phyloP scores from a whole-genome alignment of 192 early-diverging fungal species.

The Thamnidium elegans region DNA sequence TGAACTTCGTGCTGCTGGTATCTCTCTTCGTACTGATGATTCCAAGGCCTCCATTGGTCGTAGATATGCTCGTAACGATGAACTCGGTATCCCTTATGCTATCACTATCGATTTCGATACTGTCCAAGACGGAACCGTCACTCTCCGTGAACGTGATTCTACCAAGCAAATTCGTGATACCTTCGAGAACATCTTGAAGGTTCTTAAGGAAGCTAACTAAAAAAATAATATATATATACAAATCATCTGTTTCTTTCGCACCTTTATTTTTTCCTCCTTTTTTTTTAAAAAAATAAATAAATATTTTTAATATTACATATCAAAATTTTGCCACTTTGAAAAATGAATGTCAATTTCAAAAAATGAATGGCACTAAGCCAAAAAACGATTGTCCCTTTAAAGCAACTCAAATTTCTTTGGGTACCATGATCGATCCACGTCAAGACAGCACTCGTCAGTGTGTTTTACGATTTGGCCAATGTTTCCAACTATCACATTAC shows the following conservation, averaged over 20 bases:
- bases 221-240: too few relatives aligned
- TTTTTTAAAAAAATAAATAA: not conserved
- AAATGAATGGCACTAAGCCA: too few relatives aligned
- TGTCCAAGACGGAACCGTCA: constrained; percentile 89
- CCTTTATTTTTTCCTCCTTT: not conserved
- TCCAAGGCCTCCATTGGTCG: constrained; percentile 87
- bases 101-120: constrained; percentile 99
- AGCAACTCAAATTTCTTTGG: too few relatives aligned
- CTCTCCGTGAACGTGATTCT: constrained; percentile 94
- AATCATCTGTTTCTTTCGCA: not conserved
- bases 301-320: not conserved
- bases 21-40: constrained; percentile 87
- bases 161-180: constrained; percentile 90
- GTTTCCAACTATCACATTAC: too few relatives aligned
- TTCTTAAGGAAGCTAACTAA: constrained; percentile 46
- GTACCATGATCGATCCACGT: too few relatives aligned
- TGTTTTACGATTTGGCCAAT: too few relatives aligned
- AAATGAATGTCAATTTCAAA: too few relatives aligned
- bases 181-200: constrained; percentile 63
- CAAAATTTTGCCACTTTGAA: too few relatives aligned
- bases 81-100: constrained; percentile 95
- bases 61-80: constrained; percentile 97
- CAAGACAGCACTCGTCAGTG: too few relatives aligned
- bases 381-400: too few relatives aligned
- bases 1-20: constrained; percentile 67